Evolutionary conservation across 257 asterid genomes (phyloP).

Genomic region (Solanum pimpinellifolium): DNA sequence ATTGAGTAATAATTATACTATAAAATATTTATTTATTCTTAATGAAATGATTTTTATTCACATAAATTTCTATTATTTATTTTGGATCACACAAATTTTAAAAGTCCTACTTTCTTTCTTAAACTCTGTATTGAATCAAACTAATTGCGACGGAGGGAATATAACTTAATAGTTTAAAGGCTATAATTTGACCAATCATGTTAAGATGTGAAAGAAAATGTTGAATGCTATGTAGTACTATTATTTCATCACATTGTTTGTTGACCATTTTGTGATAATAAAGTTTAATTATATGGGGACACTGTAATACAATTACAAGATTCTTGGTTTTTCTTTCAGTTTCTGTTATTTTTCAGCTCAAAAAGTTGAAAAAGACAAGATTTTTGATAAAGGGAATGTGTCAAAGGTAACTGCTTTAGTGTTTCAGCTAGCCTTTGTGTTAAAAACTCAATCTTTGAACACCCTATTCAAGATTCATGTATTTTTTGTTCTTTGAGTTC

Average conservation of each 20-base stretch:
- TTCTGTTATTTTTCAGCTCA: background rate
- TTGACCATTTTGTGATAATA: background rate
- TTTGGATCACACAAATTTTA: too few species aligned
- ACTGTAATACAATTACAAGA: background rate
- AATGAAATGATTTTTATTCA: rapidly evolving
- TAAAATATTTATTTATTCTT: too few species aligned
- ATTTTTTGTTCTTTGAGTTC: background rate
- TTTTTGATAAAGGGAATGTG: background rate
- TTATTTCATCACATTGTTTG: background rate
- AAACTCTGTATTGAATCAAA: too few species aligned
- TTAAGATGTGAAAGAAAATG: background rate
- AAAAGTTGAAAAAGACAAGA: background rate
- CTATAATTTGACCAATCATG: background rate
- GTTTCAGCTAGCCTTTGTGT: background rate
- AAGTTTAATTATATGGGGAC: too few species aligned
- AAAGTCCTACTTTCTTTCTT: too few species aligned
- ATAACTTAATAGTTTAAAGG: too few species aligned
- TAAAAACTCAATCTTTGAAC: background rate
- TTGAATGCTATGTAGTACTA: background rate
- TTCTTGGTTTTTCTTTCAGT: background rate
- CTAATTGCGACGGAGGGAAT: too few species aligned
- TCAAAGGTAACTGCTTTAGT: background rate
- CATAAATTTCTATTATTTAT: too few species aligned
- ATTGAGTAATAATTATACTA: too few species aligned
- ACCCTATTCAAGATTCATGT: background rate